Evolutionary conservation across 2,329 filamentous ascomycete species (phyloP), one percentile per base, ranked within the genome.

Genomic region (Nothopassalora personata): DNA sequence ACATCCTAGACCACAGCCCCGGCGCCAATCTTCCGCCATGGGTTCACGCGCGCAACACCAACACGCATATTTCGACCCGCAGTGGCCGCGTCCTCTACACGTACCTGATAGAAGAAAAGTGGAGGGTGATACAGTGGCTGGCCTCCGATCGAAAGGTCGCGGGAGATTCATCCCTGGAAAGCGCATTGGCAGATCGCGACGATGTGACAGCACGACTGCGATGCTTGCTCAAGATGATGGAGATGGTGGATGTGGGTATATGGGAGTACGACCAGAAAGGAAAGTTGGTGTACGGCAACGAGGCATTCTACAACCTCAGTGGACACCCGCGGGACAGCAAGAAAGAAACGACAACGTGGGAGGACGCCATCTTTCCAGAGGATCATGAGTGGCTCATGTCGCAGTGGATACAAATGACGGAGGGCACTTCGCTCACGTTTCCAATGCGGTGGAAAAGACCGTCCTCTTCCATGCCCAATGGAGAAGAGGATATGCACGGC

Each of bases 171-270:
- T 27, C n/a, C n/a, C 56, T 60, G 11, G 30, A 55, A 53, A 30
- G 56, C 36, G 62, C 57, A 6, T 43, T 60, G 13, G 60, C 55
- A 36, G 60, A 62, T 46, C 58, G 58, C 8, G 57, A 63, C 23
- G 52, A 61, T 57, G 60, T 57, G 23, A 53, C 62, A 4, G 59
- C 43, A 7, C 60, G 55, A 51, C 57, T 61, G 10, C 45, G 45
- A 11, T 57, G 54, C 13, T 30, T 64, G 31, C 53, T 60, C 1
- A 54, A 59, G 28, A 66, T 62, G 60, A 66, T 66, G 57, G 60
- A 64, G 34, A 63, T 66, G 62, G 59, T 64, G 5, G 60, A 64
- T 31, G 65, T 67, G 4, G 64, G 63, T 7, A 62, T 67, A 11
- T 68, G 60, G 27, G 64, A 66, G n/a, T 64, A 61, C 53, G 55